Conservation (phyloP, 169 alveolate genomes). For the Plasmodium reichenowi region DNA sequence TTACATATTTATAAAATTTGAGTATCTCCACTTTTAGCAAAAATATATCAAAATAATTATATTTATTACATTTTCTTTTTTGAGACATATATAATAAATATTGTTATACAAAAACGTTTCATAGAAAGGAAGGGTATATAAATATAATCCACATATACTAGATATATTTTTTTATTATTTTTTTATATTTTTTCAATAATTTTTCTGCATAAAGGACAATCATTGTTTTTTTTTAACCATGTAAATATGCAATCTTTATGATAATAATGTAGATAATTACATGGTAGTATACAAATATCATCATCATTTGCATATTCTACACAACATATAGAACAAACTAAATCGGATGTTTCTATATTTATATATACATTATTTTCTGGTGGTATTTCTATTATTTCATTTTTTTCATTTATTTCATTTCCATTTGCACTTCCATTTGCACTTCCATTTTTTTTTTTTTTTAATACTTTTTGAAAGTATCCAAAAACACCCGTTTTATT, state of each 20-base stretch:
- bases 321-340: slow-evolving; percentile 53
- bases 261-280: slow-evolving; percentile 84
- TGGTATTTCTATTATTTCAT: background rate
- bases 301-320: slow-evolving; percentile 75
- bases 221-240: slow-evolving; percentile 83
- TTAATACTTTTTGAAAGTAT: slow-evolving; percentile 43
- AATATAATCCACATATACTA: background rate
- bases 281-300: slow-evolving; percentile 82
- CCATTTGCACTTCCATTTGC: background rate
- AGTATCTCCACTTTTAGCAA: no score
- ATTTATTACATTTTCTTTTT: no score
- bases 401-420: slow-evolving; percentile 11
- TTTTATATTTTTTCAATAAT: slow-evolving; percentile 68
- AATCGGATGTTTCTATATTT: slow-evolving; percentile 55
- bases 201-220: slow-evolving; percentile 86
- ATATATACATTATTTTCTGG: slow-evolving; percentile 41
- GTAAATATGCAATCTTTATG: slow-evolving; percentile 85
- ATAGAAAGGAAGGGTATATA: no score
- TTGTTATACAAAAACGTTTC: no score
- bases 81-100: no score
- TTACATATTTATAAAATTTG: no score
- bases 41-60: no score
- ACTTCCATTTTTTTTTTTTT: slow-evolving; percentile 30
- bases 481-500: slow-evolving; percentile 16
- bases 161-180: background rate